Percentiles rank a stretch among this genome's conserved stretches.
Conservation (phyloP, 257 asterid genomes). For the Ocimum tenuiflorum region DNA sequence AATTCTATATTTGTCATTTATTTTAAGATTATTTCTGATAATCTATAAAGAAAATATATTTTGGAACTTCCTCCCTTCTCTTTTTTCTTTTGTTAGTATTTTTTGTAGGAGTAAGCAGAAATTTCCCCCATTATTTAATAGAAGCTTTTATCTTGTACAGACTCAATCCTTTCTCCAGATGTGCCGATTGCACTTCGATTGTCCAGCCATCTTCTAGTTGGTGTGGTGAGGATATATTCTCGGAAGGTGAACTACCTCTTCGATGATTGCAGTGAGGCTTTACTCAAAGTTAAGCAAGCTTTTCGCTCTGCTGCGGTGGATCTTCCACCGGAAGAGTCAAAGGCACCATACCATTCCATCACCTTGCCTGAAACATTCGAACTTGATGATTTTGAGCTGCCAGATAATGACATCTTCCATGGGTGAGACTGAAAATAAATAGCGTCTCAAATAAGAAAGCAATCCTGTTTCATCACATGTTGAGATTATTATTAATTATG, state of each 20-base stretch:
- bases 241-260: conserved; percentile 94
- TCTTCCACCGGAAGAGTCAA: conserved; percentile 95
- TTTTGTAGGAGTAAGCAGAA: neutral
- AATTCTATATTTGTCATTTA: no score
- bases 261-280: conserved; percentile 95
- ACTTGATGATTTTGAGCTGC: conserved; percentile 98
- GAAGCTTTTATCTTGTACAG: conserved; percentile 42
- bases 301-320: conserved; percentile 98
- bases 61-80: neutral
- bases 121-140: neutral
- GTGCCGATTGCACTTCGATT: conserved; percentile 95
- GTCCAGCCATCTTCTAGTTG: conserved; percentile 98
- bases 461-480: neutral
- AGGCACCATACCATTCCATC: conserved; percentile 97
- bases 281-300: conserved; percentile 93
- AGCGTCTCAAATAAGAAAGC: neutral
- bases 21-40: neutral
- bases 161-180: conserved; percentile 88
- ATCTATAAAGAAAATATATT: neutral
- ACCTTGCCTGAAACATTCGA: conserved; percentile 97
- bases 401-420: conserved; percentile 81
- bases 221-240: conserved; percentile 91
- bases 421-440: conserved; percentile 48
- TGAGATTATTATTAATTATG: neutral
- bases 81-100: neutral